Conservation (phyloP, 78 protist species). For the slime mould (Dictyostelium discoideum) region DNA sequence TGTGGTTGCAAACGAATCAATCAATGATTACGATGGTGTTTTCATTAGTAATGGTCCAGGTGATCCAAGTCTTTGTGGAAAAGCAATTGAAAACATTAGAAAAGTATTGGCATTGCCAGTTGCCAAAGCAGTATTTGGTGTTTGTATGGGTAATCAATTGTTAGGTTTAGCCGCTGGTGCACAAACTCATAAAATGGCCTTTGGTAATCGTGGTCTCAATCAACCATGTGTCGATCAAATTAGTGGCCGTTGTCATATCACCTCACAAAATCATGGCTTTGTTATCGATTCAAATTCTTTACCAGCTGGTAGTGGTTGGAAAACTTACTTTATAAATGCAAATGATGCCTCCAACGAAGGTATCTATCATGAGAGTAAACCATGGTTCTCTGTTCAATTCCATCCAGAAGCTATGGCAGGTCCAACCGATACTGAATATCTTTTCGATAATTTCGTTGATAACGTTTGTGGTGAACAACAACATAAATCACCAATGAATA, state of each 20-base stretch:
- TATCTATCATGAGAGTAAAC: conserved; percentile 89
- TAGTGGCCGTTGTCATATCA: conserved; percentile 90
- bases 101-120: conserved; percentile 60
- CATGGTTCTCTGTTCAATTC: conserved; percentile 96
- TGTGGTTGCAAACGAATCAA: conserved; percentile 55
- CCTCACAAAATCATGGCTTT: conserved; percentile 95
- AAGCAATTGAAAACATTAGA: conserved; percentile 84
- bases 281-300: conserved; percentile 93
- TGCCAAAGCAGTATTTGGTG: conserved; percentile 89
- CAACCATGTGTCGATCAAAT: conserved; percentile 94
- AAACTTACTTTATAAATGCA: conserved; percentile 94
- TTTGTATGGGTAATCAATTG: conserved; percentile 98
- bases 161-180: conserved; percentile 96
- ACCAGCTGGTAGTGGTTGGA: conserved; percentile 91
- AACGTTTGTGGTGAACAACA: conserved; percentile 14
- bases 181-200: conserved; percentile 93
- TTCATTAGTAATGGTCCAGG: conserved; percentile 98
- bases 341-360: conserved; percentile 98
- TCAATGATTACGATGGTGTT: conserved; percentile 90
- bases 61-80: conserved; percentile 87
- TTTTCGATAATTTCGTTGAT: conserved; percentile 93
- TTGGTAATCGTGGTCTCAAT: conserved; percentile 98
- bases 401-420: conserved; percentile 99
- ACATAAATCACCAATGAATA: conserved; percentile 27
- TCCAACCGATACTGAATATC: conserved; percentile 97